These are phyloP conservation scores for Taxillus chinensis DNA, from an alignment of 164 flowering plant species.

Conservation along the genomic window DNA sequence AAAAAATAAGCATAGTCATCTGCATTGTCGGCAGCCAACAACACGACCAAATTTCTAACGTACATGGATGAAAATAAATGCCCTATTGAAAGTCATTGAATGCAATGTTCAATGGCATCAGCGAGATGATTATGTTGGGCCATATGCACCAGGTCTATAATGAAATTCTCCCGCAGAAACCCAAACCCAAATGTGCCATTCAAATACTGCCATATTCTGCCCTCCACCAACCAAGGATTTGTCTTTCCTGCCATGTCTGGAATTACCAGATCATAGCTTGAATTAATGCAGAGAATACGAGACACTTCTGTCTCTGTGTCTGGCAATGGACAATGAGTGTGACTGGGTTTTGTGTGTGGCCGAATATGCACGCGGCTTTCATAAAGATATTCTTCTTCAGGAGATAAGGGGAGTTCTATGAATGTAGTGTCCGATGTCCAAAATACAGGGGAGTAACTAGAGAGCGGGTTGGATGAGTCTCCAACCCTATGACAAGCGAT, in stretches of 20 bases:
- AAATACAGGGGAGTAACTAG: slow-evolving; percentile 52
- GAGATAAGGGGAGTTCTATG: slow-evolving; percentile 53
- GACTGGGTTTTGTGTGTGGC: slow-evolving; percentile 22
- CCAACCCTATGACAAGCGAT: slow-evolving; percentile 63
- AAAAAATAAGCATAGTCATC: too few relatives aligned
- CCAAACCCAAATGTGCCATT: slow-evolving; percentile 87
- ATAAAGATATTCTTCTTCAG: slow-evolving; percentile 52
- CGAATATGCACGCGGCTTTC: slow-evolving; percentile 48
- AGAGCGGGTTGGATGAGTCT: slow-evolving; percentile 37
- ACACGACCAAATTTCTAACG: neutral
- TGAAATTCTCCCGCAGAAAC: slow-evolving; percentile 56
- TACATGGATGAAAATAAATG: slow-evolving; percentile 4
- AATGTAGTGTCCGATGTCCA: slow-evolving; percentile 67
- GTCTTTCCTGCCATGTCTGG: slow-evolving; percentile 34
- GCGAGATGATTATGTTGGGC: slow-evolving; percentile 41
- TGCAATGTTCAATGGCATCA: slow-evolving; percentile 27
- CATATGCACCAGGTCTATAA: slow-evolving; percentile 63
- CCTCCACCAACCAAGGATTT: slow-evolving; percentile 42
- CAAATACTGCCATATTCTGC: slow-evolving; percentile 80
- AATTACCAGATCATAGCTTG: slow-evolving; percentile 59
- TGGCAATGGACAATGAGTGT: slow-evolving; percentile 6
- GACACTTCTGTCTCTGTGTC: slow-evolving; percentile 35
- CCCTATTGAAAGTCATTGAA: slow-evolving; percentile 12
- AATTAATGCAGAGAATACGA: slow-evolving; percentile 51
- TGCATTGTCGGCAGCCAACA: neutral